Conservation (phyloP, 2,329 filamentous ascomycete genomes). For the Aureobasidium sp. region DNA sequence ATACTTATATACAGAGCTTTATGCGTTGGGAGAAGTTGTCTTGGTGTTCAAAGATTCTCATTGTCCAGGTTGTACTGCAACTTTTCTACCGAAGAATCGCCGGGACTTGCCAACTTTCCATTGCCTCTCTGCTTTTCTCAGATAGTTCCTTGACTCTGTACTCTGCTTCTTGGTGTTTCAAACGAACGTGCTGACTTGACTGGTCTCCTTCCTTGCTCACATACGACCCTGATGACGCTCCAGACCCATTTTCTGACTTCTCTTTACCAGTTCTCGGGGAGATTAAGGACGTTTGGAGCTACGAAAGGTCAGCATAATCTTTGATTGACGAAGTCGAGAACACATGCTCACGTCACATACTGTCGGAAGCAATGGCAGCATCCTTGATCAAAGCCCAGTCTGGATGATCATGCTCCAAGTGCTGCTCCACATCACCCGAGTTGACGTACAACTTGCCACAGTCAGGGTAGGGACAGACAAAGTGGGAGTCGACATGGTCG, state of each 20-base stretch:
- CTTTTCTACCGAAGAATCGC: too few relatives aligned
- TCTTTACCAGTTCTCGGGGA: background rate
- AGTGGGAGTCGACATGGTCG: background rate
- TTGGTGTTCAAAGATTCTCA: too few relatives aligned
- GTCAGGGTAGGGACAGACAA: background rate
- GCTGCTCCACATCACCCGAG: background rate
- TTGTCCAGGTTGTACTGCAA: too few relatives aligned
- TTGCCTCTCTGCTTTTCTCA: too few relatives aligned
- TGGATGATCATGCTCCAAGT: background rate
- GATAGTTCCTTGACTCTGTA: too few relatives aligned
- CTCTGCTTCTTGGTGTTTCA: too few relatives aligned
- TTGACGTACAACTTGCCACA: background rate
- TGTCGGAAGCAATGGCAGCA: background rate
- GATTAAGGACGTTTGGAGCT: background rate
- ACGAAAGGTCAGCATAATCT: background rate
- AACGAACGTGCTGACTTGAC: too few relatives aligned
- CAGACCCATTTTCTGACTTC: background rate
- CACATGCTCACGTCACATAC: background rate
- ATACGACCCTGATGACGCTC: background rate
- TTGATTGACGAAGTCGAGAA: background rate
- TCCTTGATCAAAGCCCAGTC: background rate
- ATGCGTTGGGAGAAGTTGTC: too few relatives aligned
- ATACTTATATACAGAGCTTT: too few relatives aligned
- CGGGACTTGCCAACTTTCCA: too few relatives aligned
- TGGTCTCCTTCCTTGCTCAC: too few relatives aligned